Conservation (phyloP, 1,139 yeast genomes). For the Geotrichum siamense region DNA sequence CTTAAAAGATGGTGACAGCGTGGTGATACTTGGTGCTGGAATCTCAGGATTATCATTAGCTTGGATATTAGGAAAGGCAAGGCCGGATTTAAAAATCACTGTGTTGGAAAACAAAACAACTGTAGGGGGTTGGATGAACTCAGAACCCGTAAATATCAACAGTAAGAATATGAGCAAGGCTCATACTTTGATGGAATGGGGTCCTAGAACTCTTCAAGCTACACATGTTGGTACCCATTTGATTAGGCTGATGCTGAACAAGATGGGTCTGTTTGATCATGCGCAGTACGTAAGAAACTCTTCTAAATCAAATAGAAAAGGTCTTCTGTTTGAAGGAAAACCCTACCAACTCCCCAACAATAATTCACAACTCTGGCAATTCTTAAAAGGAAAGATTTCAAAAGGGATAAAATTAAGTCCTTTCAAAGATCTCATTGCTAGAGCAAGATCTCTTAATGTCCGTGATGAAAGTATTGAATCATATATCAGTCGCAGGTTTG, state of each 20-base stretch:
- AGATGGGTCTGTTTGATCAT: slow-evolving; percentile 40
- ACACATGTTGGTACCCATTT: slow-evolving; percentile 33
- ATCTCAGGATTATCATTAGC: slow-evolving; percentile 77
- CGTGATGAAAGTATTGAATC: slow-evolving; percentile 66
- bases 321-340: slow-evolving; percentile 39
- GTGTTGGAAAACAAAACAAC: slow-evolving; percentile 50
- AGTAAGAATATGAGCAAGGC: slow-evolving; percentile 16
- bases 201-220: slow-evolving; percentile 40
- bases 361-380: slow-evolving; percentile 23
- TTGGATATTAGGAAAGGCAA: slow-evolving; percentile 57
- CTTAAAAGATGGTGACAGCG: slow-evolving; percentile 25
- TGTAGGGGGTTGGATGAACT: slow-evolving; percentile 77
- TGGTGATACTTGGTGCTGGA: slow-evolving; percentile 68
- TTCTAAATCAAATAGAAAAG: slow-evolving; percentile 55
- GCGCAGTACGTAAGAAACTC: slow-evolving; percentile 43
- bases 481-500: slow-evolving; percentile 65
- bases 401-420: slow-evolving; percentile 34
- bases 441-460: slow-evolving; percentile 24
- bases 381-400: slow-evolving; percentile 34
- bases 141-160: slow-evolving; percentile 29
- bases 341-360: slow-evolving; percentile 32
- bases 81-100: slow-evolving; percentile 58
- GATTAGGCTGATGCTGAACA: slow-evolving; percentile 35
- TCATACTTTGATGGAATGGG: slow-evolving; percentile 32
- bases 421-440: slow-evolving; percentile 32